Percentiles rank a stretch among this genome's conserved stretches.
These are phyloP conservation scores for Senecio squalidus DNA, from an alignment of 140 eudicot species.

Conservation along the genomic window DNA sequence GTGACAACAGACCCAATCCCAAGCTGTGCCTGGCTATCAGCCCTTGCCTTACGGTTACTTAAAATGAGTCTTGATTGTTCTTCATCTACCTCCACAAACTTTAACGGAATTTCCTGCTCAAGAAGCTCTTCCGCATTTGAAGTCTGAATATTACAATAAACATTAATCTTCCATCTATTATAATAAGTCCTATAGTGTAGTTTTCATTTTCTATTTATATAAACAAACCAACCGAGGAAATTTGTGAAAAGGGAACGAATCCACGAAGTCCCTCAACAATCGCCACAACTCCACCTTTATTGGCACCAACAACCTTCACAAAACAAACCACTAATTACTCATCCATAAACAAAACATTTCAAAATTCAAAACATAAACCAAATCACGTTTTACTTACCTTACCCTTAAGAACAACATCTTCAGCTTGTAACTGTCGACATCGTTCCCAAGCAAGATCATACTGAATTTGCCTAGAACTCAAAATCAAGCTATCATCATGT, in stretches of 20 bases:
- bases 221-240: slow-evolving; percentile 53
- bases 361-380: too few species aligned
- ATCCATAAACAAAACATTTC: neutral
- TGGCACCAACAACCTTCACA: slow-evolving; percentile 72
- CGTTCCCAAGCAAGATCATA: slow-evolving; percentile 93
- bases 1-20: slow-evolving; percentile 83
- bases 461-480: slow-evolving; percentile 71
- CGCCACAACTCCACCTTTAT: slow-evolving; percentile 93
- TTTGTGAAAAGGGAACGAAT: slow-evolving; percentile 87
- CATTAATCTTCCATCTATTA: neutral
- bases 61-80: slow-evolving; percentile 77
- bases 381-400: slow-evolving; percentile 42
- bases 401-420: slow-evolving; percentile 78
- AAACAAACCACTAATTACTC: too few species aligned
- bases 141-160: neutral
- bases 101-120: slow-evolving; percentile 63
- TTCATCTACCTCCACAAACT: slow-evolving; percentile 88
- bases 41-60: slow-evolving; percentile 89
- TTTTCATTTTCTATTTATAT: neutral
- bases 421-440: slow-evolving; percentile 90
- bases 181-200: neutral
- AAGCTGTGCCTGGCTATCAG: slow-evolving; percentile 87
- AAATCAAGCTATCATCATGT: slow-evolving; percentile 62
- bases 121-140: slow-evolving; percentile 67
- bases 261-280: slow-evolving; percentile 92